phyloP scores from a whole-genome alignment of 306 rosid genomes.

The Vachellia collinsii region DNA sequence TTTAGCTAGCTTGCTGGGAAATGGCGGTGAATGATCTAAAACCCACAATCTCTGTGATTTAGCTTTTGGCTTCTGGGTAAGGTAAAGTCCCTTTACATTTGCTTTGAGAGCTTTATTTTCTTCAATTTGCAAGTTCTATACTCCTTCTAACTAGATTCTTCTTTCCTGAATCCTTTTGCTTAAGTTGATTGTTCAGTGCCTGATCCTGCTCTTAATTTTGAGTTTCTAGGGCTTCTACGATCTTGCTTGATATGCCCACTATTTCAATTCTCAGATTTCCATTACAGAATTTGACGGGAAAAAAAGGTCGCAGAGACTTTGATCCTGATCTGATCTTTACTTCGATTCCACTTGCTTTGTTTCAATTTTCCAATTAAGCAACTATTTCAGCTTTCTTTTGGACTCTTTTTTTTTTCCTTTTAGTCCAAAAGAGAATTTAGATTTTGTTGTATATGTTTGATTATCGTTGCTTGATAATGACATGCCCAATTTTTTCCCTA shows the following conservation, averaged over 20 bases:
- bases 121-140: slow-evolving; percentile 28
- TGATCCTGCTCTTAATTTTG: slow-evolving; percentile 20
- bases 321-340: slow-evolving; percentile 25
- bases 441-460: background rate
- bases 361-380: background rate
- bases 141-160: slow-evolving; percentile 13
- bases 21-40: slow-evolving; percentile 19
- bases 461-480: background rate
- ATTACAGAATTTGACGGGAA: background rate
- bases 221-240: slow-evolving; percentile 30
- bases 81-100: slow-evolving; percentile 25
- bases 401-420: background rate
- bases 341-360: background rate
- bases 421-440: slow-evolving; percentile 4
- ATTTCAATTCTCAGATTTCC: background rate
- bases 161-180: background rate
- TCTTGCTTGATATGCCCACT: background rate
- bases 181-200: background rate
- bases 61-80: background rate
- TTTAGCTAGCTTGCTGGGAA: background rate
- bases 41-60: background rate
- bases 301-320: background rate
- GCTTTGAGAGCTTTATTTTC: background rate
- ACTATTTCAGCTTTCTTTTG: slow-evolving; percentile 7
- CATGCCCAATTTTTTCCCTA: background rate